phyloP scores from a whole-genome alignment of 1,284 basidiomycete genomes.

The Ceratobasidium sp. region DNA sequence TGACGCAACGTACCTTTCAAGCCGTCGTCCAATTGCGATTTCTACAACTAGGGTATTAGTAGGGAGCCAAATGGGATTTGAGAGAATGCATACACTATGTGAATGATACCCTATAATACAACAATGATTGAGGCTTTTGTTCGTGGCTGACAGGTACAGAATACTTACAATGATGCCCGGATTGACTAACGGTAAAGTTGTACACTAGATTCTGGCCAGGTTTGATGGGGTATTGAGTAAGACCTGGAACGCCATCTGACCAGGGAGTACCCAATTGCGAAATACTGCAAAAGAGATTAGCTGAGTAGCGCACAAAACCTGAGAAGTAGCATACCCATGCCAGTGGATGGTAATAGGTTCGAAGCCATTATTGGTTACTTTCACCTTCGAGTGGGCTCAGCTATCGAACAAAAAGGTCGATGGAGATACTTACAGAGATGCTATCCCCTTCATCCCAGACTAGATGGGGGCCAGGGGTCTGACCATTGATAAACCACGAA shows the following conservation, averaged over 20 bases:
- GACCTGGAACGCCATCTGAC: constrained; percentile 40
- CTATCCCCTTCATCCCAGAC: constrained; percentile 35
- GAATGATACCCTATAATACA: constrained; percentile 15
- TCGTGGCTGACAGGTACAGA: neutral
- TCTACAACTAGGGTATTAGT: neutral
- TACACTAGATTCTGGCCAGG: constrained; percentile 21
- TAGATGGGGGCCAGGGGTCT: constrained; percentile 37
- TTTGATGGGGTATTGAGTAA: constrained; percentile 22
- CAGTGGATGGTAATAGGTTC: constrained; percentile 34
- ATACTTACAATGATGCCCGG: constrained; percentile 9
- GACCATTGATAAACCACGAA: constrained; percentile 37
- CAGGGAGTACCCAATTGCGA: constrained; percentile 32
- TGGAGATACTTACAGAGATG: constrained; percentile 4
- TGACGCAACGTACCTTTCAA: neutral
- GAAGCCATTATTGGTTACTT: constrained; percentile 21
- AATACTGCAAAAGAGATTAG: constrained; percentile 2
- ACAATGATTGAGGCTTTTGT: neutral
- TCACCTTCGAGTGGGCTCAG: neutral
- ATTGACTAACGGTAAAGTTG: constrained; percentile 22
- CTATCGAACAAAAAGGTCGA: neutral
- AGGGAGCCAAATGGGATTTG: neutral
- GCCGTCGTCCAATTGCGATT: constrained; percentile 29
- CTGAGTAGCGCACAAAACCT: neutral
- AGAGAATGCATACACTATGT: neutral
- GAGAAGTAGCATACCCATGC: constrained; percentile 2